A percentile compares a stretch with the other conserved stretches of the same genome.
These are phyloP conservation scores for Prunus dulcis DNA, from an alignment of 306 rosid species.

Conservation along the genomic window DNA sequence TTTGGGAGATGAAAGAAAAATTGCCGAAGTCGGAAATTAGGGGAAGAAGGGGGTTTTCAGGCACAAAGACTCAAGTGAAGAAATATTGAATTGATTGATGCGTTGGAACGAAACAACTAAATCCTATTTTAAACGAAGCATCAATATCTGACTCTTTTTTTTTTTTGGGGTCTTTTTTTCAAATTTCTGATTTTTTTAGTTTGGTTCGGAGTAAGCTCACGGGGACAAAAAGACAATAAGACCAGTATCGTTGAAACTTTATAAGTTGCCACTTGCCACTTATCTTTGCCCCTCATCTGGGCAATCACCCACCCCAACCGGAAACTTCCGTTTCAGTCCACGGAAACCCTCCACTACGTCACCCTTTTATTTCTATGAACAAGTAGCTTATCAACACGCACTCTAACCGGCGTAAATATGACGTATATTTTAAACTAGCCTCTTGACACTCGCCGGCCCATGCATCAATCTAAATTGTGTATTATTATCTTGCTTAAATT, in stretches of 20 bases:
- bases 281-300: background rate
- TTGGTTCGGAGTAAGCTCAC: background rate
- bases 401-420: accelerated
- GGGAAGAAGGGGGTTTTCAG: background rate
- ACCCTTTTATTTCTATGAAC: background rate
- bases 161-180: no score
- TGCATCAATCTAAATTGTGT: no score
- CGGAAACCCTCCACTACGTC: background rate
- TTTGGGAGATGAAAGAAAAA: background rate
- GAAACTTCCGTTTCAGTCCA: background rate
- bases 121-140: background rate
- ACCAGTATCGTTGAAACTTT: background rate
- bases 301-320: background rate
- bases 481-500: no score
- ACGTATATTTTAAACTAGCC: background rate
- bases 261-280: background rate
- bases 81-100: background rate
- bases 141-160: no score
- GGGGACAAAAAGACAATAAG: background rate
- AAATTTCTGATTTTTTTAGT: background rate
- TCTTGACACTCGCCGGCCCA: no score
- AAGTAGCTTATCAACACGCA: background rate
- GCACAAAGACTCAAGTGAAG: background rate
- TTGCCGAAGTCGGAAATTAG: background rate
- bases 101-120: background rate